A percentile compares a stretch with the other conserved stretches of the same genome.
Evolutionary conservation across 495 filamentous ascomycete species (phyloP).

Genomic region (Aspergillus heteromorphus): DNA sequence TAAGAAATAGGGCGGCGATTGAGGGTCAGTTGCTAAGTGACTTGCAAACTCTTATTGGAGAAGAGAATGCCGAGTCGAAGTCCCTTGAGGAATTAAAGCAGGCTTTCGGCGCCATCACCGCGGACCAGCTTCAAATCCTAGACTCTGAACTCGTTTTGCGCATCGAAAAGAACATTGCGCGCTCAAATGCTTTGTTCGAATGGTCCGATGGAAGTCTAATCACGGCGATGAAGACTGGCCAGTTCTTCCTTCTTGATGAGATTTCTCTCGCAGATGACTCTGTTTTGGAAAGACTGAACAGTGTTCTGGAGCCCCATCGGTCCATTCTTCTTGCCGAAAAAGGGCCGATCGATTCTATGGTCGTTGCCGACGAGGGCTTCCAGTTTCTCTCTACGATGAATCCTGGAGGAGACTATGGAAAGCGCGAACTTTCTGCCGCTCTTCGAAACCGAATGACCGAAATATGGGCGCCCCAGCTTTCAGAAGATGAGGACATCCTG

Average conservation of each 20-base stretch:
- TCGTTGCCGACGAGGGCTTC: slow-evolving; percentile 75
- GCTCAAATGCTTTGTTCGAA: slow-evolving; percentile 82
- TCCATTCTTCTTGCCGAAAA: slow-evolving; percentile 91
- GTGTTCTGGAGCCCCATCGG: slow-evolving; percentile 85
- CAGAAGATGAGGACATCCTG: slow-evolving; percentile 75
- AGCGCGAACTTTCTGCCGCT: slow-evolving; percentile 92
- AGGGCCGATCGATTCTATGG: slow-evolving; percentile 70
- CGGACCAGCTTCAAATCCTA: slow-evolving; percentile 32
- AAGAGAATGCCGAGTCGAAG: slow-evolving; percentile 22
- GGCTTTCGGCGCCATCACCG: slow-evolving; percentile 38
- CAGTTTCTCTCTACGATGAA: slow-evolving; percentile 99
- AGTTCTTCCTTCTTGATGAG: slow-evolving; percentile 92
- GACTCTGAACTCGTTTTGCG: slow-evolving; percentile 44
- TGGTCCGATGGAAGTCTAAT: slow-evolving; percentile 97
- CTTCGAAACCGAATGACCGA: slow-evolving; percentile 96
- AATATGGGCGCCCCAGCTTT: slow-evolving; percentile 87
- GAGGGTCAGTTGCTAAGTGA: slow-evolving; percentile 60
- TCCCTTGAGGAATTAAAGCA: slow-evolving; percentile 43
- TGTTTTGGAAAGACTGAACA: slow-evolving; percentile 92
- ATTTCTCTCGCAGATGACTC: slow-evolving; percentile 98
- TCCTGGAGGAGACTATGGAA: slow-evolving; percentile 96
- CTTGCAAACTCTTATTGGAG: slow-evolving; percentile 44
- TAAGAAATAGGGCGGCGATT: slow-evolving; percentile 73
- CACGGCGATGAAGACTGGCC: slow-evolving; percentile 82
- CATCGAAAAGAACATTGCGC: slow-evolving; percentile 56